Percentiles rank a stretch among this genome's conserved stretches.
These are phyloP conservation scores for Euphorbia peplus DNA, from an alignment of 345 rosid genomes.

Conservation along the genomic window DNA sequence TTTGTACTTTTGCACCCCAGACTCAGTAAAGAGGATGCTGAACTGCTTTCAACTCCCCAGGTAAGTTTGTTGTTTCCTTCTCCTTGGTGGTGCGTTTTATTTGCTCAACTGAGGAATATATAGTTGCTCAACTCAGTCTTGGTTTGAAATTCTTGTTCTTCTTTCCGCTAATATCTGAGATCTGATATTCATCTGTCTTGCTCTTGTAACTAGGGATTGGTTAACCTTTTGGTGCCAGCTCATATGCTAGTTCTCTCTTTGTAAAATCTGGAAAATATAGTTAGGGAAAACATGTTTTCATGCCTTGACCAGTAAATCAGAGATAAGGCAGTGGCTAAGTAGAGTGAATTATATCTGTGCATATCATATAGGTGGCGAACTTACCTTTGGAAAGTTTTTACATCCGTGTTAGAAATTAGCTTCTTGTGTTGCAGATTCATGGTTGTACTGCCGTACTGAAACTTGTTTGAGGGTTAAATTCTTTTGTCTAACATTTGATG, in stretches of 20 bases:
- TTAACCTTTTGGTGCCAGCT: not conserved
- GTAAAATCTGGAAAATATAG: not conserved
- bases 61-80: constrained; percentile 25
- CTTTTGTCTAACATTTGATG: not conserved
- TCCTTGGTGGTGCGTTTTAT: constrained; percentile 1
- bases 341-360: not conserved
- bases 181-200: not conserved
- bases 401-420: not conserved
- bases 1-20: constrained; percentile 86
- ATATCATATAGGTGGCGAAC: not conserved
- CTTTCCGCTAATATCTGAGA: not conserved
- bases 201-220: not conserved
- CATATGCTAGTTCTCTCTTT: not conserved
- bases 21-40: constrained; percentile 70
- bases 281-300: not conserved
- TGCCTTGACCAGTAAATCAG: not conserved
- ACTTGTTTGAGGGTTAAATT: not conserved
- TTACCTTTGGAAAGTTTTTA: not conserved
- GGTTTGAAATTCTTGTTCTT: not conserved
- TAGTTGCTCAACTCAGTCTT: not conserved
- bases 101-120: not conserved
- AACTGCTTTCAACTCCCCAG: constrained; percentile 71
- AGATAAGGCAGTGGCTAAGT: not conserved
- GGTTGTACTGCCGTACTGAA: not conserved
- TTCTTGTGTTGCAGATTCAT: not conserved